These are phyloP conservation scores for Psilocybe mexicana DNA, from an alignment of 1,284 basidiomycete species.

Conservation along the genomic window DNA sequence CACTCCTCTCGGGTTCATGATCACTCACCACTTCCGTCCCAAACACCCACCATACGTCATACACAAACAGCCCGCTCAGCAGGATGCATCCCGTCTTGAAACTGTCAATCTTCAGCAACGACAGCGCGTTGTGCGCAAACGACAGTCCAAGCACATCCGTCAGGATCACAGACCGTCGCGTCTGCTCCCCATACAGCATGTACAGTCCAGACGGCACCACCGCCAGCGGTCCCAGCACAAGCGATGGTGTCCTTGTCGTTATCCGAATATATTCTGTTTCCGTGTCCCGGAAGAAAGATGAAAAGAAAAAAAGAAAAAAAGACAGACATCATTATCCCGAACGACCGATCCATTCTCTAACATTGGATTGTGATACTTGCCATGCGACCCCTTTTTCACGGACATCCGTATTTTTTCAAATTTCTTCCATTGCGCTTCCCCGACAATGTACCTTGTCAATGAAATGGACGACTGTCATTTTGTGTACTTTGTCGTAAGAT, in stretches of 20 bases:
- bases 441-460: conserved; percentile 46
- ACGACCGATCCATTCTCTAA: not conserved
- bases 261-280: conserved; percentile 37
- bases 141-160: conserved; percentile 85
- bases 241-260: conserved; percentile 62
- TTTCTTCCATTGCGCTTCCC: conserved; percentile 50
- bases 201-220: conserved; percentile 72
- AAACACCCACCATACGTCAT: conserved; percentile 91
- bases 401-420: conserved; percentile 49
- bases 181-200: conserved; percentile 45
- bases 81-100: conserved; percentile 89
- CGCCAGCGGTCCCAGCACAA: conserved; percentile 66
- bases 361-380: conserved; percentile 39
- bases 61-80: conserved; percentile 79
- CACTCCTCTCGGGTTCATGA: not conserved
- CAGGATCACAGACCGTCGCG: conserved; percentile 66
- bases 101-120: conserved; percentile 85
- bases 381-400: conserved; percentile 44
- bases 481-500: too few relatives aligned
- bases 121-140: conserved; percentile 82
- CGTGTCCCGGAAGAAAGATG: not conserved
- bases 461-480: conserved; percentile 48
- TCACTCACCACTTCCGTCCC: conserved; percentile 73
- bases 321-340: not conserved
- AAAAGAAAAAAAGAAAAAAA: not conserved